Evolutionary conservation across 192 early-diverging fungal genomes (phyloP), one percentile per base, ranked within the genome.

Genomic region (Chytriomyces sp.): DNA sequence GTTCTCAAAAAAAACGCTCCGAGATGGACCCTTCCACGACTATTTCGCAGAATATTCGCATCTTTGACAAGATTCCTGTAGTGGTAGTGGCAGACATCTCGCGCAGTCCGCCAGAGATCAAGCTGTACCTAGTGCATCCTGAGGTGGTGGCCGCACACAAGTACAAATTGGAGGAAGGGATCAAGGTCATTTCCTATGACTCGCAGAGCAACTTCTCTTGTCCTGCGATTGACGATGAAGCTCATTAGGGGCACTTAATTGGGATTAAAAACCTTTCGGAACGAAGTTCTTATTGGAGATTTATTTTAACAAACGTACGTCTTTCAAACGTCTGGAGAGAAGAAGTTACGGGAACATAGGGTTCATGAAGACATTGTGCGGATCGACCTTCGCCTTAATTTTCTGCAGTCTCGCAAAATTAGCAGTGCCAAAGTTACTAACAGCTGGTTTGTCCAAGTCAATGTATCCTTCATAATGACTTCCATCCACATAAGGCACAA

Each of bases 41-140:
- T 26, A 36, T 52, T 7, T 52, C 64, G n/a, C 85, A 86, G 68
- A 70, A 59, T 28, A 67, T 86, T 33, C 60, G 70, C 19, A 64
- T 86, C 14, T 86, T 86, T 70, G 71, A 79, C 39, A 36, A 26
- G 19, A 61, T 86, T n/a, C 26, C 39, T 8, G 81, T 86, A 8
- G 73, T 74, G 41, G 63, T 86, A 30, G 65, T 78, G 3, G 55
- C 74, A 8, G 71, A 79, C 34, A 72, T 84, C 38, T 30, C 40
- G 19, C 58, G 53, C 37, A 78, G 76, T 52, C 85, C 85, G 17
- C 80, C 81, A 2, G 75, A 78, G 17, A 72, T 81, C 68, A 80
- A 78, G 58, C 66, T 83, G 14, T 76, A 69, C 49, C 66, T 80
- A 0, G 75, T 68, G 22, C 69, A 75, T 26, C 79, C 82, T 12